Evolutionary conservation across 345 rosid species (phyloP).

Genomic region (Euclidium syriacum): DNA sequence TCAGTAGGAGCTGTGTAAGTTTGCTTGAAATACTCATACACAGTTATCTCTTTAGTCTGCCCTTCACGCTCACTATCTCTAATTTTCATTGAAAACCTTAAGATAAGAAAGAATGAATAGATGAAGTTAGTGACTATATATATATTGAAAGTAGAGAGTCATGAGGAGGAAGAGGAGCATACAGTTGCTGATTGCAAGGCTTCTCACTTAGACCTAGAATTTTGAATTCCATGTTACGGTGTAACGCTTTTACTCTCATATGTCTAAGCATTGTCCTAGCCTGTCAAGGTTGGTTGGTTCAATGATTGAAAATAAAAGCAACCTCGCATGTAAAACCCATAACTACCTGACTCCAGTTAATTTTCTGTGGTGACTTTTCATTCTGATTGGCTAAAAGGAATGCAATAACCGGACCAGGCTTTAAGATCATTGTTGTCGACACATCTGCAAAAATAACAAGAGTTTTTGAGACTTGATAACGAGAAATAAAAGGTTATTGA

Average conservation of each 20-base stretch:
- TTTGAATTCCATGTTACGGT: conserved; percentile 64
- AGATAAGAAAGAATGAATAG: conserved; percentile 25
- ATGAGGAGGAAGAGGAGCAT: conserved; percentile 38
- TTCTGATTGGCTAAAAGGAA: conserved; percentile 60
- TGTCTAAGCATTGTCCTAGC: conserved; percentile 69
- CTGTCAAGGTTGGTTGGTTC: conserved; percentile 42
- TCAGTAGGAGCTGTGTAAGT: conserved; percentile 46
- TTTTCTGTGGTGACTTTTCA: conserved; percentile 43
- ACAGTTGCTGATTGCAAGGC: conserved; percentile 80
- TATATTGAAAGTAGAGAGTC: neutral
- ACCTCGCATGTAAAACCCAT: neutral
- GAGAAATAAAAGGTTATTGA: neutral
- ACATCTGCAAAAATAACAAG: conserved; percentile 44
- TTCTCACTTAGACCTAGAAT: conserved; percentile 67
- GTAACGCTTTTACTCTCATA: conserved; percentile 62
- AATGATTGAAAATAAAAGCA: neutral
- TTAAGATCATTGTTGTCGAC: conserved; percentile 71
- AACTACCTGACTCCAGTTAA: conserved; percentile 79
- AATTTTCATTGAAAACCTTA: conserved; percentile 63
- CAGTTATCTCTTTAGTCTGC: conserved; percentile 52
- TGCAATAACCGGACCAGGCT: conserved; percentile 69
- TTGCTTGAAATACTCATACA: conserved; percentile 67
- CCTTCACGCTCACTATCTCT: conserved; percentile 40
- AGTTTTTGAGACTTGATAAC: neutral
- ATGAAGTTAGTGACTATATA: neutral